Base-by-base conservation (phyloP, 495 filamentous ascomycete genomes). In the Annulohypoxylon stygium region DNA sequence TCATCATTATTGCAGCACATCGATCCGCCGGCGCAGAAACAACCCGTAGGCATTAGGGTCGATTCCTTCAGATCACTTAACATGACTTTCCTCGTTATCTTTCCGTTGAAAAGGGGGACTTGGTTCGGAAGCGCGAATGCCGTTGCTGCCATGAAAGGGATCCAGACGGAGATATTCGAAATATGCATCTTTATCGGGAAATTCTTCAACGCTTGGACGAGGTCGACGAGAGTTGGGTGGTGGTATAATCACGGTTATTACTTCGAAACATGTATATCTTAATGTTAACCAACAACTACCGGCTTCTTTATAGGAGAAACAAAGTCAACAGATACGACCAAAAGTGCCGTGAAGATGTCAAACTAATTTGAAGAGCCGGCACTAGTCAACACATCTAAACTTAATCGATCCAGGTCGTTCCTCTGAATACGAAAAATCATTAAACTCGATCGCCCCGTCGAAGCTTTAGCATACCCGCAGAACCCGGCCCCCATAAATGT, bases 41-140 rank as follows among this genome's bases (percentile, higher is more conserved):
- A 58, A 14, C 54, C 54, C 2, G 54, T 58, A 9, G 54, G 54
- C 18, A 58, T 4, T 5, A 58, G n/a, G 4, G 33, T 39, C 34
- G 54, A 58, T 58, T 58, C 54, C 10, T 58, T 58, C n/a, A 58
- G 16, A 20, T 60, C 57, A 18, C 37, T 74, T 25, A 34, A 20
- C 51, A 59, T 60, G 14, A 18, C 45, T 7, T 57, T 59, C 60
- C 16, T 41, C 41, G 33, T 45, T 20, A n/a, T 47, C 23, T 58
- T 54, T 23, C 7, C 26, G 20, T n/a, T 10, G 2, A 14, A 33
- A 2, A 37, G 12, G 18, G 25, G 45, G 2, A 26, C 8, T 20
- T 73, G 72, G 69, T 63, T 76, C 75, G 66, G 74, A 66, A 69
- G 68, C 7, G 26, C 26, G n/a, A 34, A 55, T 61, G 45, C 53